These are phyloP conservation scores for Angomonas ambiguus DNA, from an alignment of 208 protist genomes.

Conservation along the genomic window DNA sequence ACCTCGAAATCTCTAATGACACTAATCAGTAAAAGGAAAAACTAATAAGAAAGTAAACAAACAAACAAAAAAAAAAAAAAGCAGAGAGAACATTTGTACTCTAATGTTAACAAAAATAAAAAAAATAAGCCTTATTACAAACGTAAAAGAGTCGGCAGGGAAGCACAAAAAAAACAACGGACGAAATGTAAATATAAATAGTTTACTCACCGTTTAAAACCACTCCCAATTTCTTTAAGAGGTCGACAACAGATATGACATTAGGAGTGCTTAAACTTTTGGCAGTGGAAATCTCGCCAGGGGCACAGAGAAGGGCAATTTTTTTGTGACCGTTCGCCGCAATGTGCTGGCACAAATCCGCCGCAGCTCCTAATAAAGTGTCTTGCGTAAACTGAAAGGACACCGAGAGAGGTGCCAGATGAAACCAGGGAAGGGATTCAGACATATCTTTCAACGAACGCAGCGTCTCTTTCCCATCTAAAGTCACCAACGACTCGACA, in stretches of 20 bases:
- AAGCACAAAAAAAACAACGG: neutral
- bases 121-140: neutral
- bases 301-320: slow-evolving; percentile 17
- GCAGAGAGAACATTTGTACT: neutral
- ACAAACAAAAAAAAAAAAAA: slow-evolving; percentile 10
- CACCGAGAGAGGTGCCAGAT: slow-evolving; percentile 48
- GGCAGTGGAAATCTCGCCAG: neutral
- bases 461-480: neutral
- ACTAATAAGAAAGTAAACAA: slow-evolving; percentile 12
- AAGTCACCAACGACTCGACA: slow-evolving; percentile 31
- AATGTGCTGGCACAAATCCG: slow-evolving; percentile 48
- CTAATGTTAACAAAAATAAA: slow-evolving; percentile 12
- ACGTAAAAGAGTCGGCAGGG: neutral
- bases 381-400: slow-evolving; percentile 42
- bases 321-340: slow-evolving; percentile 30
- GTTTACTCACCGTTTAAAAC: neutral
- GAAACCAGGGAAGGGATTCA: slow-evolving; percentile 33
- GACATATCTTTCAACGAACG: neutral
- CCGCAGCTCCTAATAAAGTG: neutral
- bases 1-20: neutral
- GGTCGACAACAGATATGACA: slow-evolving; percentile 27
- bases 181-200: neutral
- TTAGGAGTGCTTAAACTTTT: neutral
- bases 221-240: slow-evolving; percentile 24
- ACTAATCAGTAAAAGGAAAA: slow-evolving; percentile 11